These are phyloP conservation scores for Cordyceps farinosa DNA, from an alignment of 2,329 filamentous ascomycete genomes.

Conservation along the genomic window DNA sequence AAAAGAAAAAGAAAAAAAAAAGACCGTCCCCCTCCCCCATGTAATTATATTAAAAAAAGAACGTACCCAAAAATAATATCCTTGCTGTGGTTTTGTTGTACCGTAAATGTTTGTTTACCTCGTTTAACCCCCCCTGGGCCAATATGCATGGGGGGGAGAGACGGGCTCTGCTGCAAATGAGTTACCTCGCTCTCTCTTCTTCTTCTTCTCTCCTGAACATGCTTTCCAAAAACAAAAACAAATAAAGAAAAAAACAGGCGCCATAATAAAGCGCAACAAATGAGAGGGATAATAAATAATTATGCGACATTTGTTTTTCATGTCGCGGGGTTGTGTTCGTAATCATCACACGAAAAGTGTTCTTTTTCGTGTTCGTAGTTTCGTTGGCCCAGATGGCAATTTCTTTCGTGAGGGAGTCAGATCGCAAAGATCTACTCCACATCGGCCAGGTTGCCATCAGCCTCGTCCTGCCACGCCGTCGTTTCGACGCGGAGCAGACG, in stretches of 20 bases:
- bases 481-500: background rate
- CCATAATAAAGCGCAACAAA: no score
- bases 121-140: background rate
- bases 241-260: no score
- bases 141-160: background rate
- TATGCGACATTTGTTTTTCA: no score
- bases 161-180: no score
- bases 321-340: background rate
- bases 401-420: no score
- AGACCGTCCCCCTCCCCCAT: no score
- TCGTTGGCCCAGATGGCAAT: no score
- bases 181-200: no score
- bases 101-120: background rate
- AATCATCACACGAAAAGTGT: background rate
- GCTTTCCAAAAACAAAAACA: background rate
- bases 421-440: background rate
- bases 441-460: slow-evolving; percentile 15
- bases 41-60: background rate
- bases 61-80: background rate
- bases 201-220: no score
- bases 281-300: no score
- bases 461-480: background rate
- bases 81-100: background rate
- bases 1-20: background rate
- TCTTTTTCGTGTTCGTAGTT: no score